Percentiles rank a stretch among this genome's conserved stretches.
Evolutionary conservation across 2,329 filamentous ascomycete species (phyloP).

Genomic region (Penicillium griseofulvum): DNA sequence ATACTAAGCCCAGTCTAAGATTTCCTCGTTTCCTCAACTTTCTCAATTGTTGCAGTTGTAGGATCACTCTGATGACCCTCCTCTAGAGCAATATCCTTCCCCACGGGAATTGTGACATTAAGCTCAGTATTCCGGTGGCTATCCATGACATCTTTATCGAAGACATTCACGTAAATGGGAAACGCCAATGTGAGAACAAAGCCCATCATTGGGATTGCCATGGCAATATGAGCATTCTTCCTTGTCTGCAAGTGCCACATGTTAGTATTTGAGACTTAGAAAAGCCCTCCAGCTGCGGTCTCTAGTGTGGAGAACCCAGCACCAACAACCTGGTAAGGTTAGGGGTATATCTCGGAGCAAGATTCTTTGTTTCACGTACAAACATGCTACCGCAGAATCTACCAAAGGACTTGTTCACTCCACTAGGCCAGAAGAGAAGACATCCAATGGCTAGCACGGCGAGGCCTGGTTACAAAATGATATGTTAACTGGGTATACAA

Average conservation of each 20-base stretch:
- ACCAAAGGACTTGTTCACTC: constrained; percentile 55
- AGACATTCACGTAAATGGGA: constrained; percentile 28
- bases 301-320: constrained; percentile 56
- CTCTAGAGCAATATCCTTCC: constrained; percentile 18
- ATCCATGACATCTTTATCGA: constrained; percentile 26
- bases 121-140: constrained; percentile 28
- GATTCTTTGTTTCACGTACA: constrained; percentile 9
- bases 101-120: constrained; percentile 50
- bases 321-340: constrained; percentile 40
- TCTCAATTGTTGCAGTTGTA: constrained; percentile 1
- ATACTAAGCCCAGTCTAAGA: neutral
- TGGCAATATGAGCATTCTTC: constrained; percentile 23
- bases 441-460: constrained; percentile 56
- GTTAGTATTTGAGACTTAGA: neutral
- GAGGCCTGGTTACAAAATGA: constrained; percentile 44
- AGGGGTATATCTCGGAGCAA: neutral
- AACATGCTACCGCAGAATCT: constrained; percentile 62
- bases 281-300: constrained; percentile 45
- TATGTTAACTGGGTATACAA: constrained; percentile 26
- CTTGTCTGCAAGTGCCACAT: constrained; percentile 12
- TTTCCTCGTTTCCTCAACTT: neutral
- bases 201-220: constrained; percentile 26
- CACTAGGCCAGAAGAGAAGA: constrained; percentile 59
- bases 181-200: constrained; percentile 26
- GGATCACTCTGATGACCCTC: constrained; percentile 8